Conservation (phyloP, 1,284 basidiomycete genomes). For the Cutaneotrichosporon mucoides region DNA sequence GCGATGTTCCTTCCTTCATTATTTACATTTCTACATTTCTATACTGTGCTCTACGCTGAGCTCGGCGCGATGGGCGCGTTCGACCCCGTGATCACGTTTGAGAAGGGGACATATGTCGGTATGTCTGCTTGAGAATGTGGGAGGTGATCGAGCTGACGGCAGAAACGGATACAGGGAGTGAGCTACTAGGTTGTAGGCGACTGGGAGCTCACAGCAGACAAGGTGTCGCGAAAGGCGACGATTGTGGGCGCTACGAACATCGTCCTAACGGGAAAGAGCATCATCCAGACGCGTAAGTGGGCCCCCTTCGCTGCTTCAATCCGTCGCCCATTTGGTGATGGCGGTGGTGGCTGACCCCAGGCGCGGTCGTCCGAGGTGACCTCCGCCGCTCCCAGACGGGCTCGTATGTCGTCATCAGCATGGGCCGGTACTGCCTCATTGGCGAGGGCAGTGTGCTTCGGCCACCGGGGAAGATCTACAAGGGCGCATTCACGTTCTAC, state of each 20-base stretch:
- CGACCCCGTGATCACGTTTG: slow-evolving; percentile 41
- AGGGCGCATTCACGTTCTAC: slow-evolving; percentile 88
- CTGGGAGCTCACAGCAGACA: slow-evolving; percentile 53
- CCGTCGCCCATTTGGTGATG: too few relatives aligned
- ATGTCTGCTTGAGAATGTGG: background rate
- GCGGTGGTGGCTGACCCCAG: slow-evolving; percentile 10
- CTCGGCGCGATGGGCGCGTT: slow-evolving; percentile 41
- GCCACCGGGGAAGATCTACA: slow-evolving; percentile 55
- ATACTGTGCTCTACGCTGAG: too few relatives aligned
- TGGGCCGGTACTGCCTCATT: slow-evolving; percentile 88
- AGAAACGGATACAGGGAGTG: slow-evolving; percentile 49
- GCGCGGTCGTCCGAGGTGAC: slow-evolving; percentile 36
- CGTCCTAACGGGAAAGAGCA: slow-evolving; percentile 93
- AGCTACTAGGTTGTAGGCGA: slow-evolving; percentile 6
- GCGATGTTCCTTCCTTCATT: background rate
- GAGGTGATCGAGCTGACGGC: background rate
- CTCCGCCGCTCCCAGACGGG: slow-evolving; percentile 59
- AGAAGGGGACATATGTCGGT: slow-evolving; percentile 45
- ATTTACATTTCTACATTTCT: background rate
- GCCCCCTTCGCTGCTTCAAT: too few relatives aligned
- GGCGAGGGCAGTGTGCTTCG: slow-evolving; percentile 82
- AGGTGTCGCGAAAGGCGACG: slow-evolving; percentile 86
- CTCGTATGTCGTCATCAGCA: slow-evolving; percentile 72
- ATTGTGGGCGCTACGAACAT: slow-evolving; percentile 96
- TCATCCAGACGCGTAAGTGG: slow-evolving; percentile 72